Evolutionary conservation across 371 early-diverging fungal species (phyloP).

Genomic region (Lichtheimia ramosa): DNA sequence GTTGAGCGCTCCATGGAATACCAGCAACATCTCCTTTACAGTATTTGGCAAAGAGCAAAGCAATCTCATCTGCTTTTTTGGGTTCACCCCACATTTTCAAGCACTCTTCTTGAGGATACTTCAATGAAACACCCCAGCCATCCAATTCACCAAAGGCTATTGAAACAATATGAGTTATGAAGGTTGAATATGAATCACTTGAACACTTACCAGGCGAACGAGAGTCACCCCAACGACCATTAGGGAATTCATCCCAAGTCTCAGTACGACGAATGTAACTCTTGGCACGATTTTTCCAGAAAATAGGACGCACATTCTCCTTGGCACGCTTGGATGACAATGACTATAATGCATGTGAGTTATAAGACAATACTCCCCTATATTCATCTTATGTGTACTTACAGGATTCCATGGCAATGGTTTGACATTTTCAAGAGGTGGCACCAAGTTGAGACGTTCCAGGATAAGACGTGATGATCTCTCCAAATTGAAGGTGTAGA

Average conservation of each 20-base stretch:
- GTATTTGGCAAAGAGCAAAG: slow-evolving; percentile 78
- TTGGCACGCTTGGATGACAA: slow-evolving; percentile 82
- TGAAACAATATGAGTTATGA: not conserved
- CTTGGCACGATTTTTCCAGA: slow-evolving; percentile 94
- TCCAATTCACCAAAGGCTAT: slow-evolving; percentile 89
- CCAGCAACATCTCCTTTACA: slow-evolving; percentile 74
- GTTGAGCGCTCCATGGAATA: slow-evolving; percentile 93
- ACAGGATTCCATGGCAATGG: slow-evolving; percentile 94
- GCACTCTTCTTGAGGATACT: slow-evolving; percentile 63
- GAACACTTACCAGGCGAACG: slow-evolving; percentile 65
- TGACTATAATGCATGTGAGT: not conserved
- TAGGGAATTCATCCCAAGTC: slow-evolving; percentile 97
- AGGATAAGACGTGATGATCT: slow-evolving; percentile 81
- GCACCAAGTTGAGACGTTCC: slow-evolving; percentile 78
- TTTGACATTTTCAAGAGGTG: slow-evolving; percentile 74
- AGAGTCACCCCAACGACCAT: slow-evolving; percentile 98
- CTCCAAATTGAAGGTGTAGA: slow-evolving; percentile 92
- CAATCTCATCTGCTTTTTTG: slow-evolving; percentile 63
- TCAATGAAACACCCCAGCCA: slow-evolving; percentile 84
- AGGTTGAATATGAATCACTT: not conserved
- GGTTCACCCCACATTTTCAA: slow-evolving; percentile 84
- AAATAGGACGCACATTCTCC: slow-evolving; percentile 96
- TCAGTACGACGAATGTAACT: slow-evolving; percentile 93
- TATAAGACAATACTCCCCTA: not conserved
- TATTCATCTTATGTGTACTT: slow-evolving; percentile 14